Evolutionary conservation across 2,329 filamentous ascomycete species (phyloP), one percentile per base, ranked within the genome.

Genomic region (Bipolaris bicolor): DNA sequence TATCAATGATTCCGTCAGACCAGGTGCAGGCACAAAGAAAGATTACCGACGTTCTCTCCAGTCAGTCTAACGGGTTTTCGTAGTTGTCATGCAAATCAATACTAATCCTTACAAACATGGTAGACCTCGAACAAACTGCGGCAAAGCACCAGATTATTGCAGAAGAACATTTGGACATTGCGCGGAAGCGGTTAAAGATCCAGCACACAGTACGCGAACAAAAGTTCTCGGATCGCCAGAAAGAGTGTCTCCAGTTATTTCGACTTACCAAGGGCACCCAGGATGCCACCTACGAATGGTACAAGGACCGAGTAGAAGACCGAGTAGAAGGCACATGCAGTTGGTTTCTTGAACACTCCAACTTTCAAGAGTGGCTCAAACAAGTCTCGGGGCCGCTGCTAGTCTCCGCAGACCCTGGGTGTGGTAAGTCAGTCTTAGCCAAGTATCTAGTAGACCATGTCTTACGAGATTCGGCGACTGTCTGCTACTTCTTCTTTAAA

Each of bases 221-320:
- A 51, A 55, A 60, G 45, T 47, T 63, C 34, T 60, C 62, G 13
- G 50, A 64, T 15, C 50, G 49, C 34, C 57, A 66, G 45, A 54
- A 50, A 55, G 34, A 57, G 43, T 67, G 59, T 45, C 62, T 65
- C 37, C 62, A 67, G 18, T 53, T 64, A 53, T 67, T 67, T 40
- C 62, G 62, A 39, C 57, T 67, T 24, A 62, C 62, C 11, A 51
- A 56, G 40, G 60, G 55, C 57, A 55, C 33, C 13, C 13, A 60
- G 36, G 54, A 64, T 55, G 48, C 49, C 13, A 65, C 62, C n/a
- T 67, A 67, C 55, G 61, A 66, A 49, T 63, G 55, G 57, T 67
- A 60, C 48, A 67, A 67, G 36, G 58, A 62, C 24, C 59, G 63
- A 31, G 53, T 65, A 22, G 63, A 62, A 55, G 54, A 61, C 3